Evolutionary conservation across 495 filamentous ascomycete genomes (phyloP).

Genomic region (Podospora comata): DNA sequence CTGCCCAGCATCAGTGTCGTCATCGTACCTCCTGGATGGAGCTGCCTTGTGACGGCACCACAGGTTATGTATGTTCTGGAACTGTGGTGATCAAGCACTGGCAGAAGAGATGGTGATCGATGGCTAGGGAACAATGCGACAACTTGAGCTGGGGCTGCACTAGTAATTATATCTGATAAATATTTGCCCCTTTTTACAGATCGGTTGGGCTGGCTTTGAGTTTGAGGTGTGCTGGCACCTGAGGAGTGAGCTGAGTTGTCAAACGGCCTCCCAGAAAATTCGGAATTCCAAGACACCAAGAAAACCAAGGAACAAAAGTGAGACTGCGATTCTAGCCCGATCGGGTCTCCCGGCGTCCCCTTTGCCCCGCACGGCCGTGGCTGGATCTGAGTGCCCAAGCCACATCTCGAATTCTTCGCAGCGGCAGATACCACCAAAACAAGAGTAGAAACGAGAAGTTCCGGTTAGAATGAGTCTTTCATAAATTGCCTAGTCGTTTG

Average conservation of each 20-base stretch:
- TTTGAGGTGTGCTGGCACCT: neutral
- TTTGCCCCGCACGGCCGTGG: neutral
- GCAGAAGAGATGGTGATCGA: neutral
- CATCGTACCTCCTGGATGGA: neutral
- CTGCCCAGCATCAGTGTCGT: neutral
- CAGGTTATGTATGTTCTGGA: neutral
- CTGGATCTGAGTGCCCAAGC: neutral
- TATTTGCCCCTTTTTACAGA: neutral
- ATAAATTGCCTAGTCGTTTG: no score
- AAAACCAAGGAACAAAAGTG: neutral
- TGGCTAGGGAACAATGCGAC: neutral
- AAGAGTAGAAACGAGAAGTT: neutral
- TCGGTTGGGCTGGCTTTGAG: neutral
- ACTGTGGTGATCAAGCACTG: slow-evolving; percentile 3
- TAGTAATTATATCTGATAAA: neutral
- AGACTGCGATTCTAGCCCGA: neutral
- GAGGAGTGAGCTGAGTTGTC: neutral
- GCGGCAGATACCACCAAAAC: neutral
- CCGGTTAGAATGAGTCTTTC: no score
- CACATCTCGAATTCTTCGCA: neutral
- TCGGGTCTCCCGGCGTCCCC: neutral
- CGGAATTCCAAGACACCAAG: neutral
- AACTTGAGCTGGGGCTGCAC: neutral
- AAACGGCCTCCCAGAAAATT: neutral
- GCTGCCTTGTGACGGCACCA: neutral